phyloP scores from a whole-genome alignment of 495 filamentous ascomycete species.

The Hypomontagnella monticulosa region DNA sequence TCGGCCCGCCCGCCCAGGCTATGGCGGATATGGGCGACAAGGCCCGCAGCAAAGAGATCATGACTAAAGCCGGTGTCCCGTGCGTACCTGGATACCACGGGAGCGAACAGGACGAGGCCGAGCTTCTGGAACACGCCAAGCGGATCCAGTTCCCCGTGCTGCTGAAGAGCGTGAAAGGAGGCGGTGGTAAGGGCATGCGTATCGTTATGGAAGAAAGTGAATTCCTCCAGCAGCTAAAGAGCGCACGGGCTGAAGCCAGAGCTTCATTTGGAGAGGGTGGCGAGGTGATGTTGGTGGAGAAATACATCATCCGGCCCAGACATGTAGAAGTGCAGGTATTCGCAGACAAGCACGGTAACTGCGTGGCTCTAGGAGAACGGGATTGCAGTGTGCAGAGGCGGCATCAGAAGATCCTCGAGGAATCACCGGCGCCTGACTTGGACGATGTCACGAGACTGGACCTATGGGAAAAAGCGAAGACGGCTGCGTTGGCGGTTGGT shows the following conservation, averaged over 20 bases:
- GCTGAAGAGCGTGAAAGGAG: constrained; percentile 95
- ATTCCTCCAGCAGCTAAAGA: constrained; percentile 82
- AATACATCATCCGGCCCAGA: constrained; percentile 91
- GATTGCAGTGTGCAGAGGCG: constrained; percentile 89
- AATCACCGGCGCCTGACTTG: constrained; percentile 91
- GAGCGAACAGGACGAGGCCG: constrained; percentile 75
- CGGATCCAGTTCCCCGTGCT: constrained; percentile 92
- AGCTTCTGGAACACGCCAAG: constrained; percentile 76
- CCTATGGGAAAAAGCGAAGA: constrained; percentile 91
- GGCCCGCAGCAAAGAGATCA: constrained; percentile 89
- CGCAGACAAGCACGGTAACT: constrained; percentile 88
- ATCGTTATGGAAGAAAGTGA: constrained; percentile 79
- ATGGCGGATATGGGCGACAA: constrained; percentile 99
- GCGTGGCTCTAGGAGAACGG: constrained; percentile 83
- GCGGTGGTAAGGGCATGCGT: constrained; percentile 99
- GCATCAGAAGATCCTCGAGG: constrained; percentile 98
- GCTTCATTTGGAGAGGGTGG: constrained; percentile 88
- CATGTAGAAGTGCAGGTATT: constrained; percentile 99
- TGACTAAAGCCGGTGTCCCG: constrained; percentile 90
- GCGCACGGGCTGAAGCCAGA: constrained; percentile 87
- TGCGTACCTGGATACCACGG: constrained; percentile 98
- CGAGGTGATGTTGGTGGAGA: constrained; percentile 95
- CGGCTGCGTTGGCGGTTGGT: constrained; percentile 88
- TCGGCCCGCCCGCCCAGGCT: constrained; percentile 89
- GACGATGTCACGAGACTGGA: constrained; percentile 82